Conservation (phyloP, 2,329 filamentous ascomycete species). For the Didymella lethalis region DNA sequence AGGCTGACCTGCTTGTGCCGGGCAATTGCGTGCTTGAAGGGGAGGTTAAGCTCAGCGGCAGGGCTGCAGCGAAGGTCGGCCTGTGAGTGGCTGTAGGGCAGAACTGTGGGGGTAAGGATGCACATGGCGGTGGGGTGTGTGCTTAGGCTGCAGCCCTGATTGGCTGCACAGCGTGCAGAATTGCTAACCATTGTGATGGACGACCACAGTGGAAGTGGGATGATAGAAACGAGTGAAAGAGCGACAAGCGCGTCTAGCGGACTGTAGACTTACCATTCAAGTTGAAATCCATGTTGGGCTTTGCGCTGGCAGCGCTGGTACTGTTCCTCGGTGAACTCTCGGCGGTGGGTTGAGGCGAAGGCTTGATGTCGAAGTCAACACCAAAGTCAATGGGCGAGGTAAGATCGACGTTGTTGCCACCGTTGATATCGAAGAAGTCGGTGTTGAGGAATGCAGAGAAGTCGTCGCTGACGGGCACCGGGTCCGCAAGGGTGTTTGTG, state of each 20-base stretch:
- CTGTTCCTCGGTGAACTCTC: constrained; percentile 26
- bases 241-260: constrained; percentile 11
- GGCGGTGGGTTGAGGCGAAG: constrained; percentile 24
- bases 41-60: constrained; percentile 31
- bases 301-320: constrained; percentile 25
- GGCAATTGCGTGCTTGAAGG: constrained; percentile 51
- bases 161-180: constrained; percentile 30
- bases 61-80: constrained; percentile 28
- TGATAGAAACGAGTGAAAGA: constrained; percentile 5
- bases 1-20: constrained; percentile 12
- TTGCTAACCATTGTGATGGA: constrained; percentile 26
- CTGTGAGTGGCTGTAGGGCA: constrained; percentile 37
- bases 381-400: constrained; percentile 38
- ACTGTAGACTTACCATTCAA: constrained; percentile 46
- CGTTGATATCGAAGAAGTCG: constrained; percentile 74
- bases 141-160: constrained; percentile 25
- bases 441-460: constrained; percentile 65
- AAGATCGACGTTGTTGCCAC: constrained; percentile 37
- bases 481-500: constrained; percentile 40
- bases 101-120: constrained; percentile 41
- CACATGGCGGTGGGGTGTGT: constrained; percentile 22
- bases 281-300: constrained; percentile 47
- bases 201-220: constrained; percentile 2
- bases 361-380: constrained; percentile 40
- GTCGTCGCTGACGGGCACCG: constrained; percentile 54